Evolutionary conservation across 2,329 filamentous ascomycete species (phyloP).

Genomic region (Verticillium isaacii): DNA sequence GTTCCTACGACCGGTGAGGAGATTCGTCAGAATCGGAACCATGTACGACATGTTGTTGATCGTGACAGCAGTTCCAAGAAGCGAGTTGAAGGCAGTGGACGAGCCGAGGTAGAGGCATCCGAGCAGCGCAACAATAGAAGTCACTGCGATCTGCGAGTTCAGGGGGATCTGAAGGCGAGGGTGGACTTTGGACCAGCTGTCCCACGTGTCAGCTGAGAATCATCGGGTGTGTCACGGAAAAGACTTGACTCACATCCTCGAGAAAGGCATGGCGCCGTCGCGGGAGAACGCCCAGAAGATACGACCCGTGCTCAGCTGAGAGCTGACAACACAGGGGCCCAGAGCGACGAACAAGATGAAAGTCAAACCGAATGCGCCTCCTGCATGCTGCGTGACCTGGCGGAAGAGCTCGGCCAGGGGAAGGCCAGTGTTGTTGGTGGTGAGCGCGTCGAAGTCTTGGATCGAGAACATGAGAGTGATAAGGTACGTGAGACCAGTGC

Average conservation of each 20-base stretch:
- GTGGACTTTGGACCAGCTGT: conserved; percentile 31
- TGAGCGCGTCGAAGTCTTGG: conserved; percentile 38
- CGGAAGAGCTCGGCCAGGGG: conserved; percentile 41
- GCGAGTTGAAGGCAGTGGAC: conserved; percentile 38
- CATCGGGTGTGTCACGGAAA: conserved; percentile 5
- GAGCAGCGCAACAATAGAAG: conserved; percentile 28
- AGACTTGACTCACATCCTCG: conserved; percentile 16
- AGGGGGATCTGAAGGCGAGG: conserved; percentile 28
- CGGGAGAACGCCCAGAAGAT: conserved; percentile 38
- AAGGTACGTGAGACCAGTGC: conserved; percentile 43
- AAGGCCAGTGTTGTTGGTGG: conserved; percentile 34
- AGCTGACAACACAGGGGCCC: conserved; percentile 33
- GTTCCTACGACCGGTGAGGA: conserved; percentile 30
- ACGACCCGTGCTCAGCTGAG: conserved; percentile 26
- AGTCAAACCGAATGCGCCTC: conserved; percentile 34
- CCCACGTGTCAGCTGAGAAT: not conserved
- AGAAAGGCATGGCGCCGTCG: conserved; percentile 35
- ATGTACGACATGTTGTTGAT: conserved; percentile 41
- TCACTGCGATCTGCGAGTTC: conserved; percentile 29
- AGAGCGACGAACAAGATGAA: conserved; percentile 37
- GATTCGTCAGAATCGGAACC: conserved; percentile 39
- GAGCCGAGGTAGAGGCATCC: conserved; percentile 38
- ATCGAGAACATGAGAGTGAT: conserved; percentile 48
- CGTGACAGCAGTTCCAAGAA: conserved; percentile 31
- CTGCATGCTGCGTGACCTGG: conserved; percentile 33